Evolutionary conservation across 2,329 filamentous ascomycete genomes (phyloP), one percentile per base, ranked within the genome.

Genomic region (Seiridium unicorne): DNA sequence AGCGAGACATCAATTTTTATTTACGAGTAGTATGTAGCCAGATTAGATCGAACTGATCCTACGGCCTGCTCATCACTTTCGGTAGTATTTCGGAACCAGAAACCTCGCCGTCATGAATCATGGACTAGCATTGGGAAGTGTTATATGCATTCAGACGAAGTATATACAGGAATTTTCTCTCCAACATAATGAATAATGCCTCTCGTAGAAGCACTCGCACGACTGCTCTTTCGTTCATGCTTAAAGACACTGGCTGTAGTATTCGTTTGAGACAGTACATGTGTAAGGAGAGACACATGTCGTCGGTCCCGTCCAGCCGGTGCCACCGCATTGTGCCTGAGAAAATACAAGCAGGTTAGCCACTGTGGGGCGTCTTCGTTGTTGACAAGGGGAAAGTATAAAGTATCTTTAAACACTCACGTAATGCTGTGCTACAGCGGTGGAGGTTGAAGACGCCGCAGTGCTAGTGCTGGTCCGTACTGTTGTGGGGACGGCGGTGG

Each of bases 191-290:
- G 18, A 26, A 26, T 26, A 26, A 26, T 26, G 18, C 18, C 18
- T 26, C 18, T 26, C 18, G 18, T 26, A 26, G 18, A 26, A 26
- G 18, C 18, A 26, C 18, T 26, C 18, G 18, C 18, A 26, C 18
- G 18, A 26, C 18, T 26, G 18, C 18, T 26, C 18, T 26, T 26
- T 26, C 18, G 18, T 26, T 26, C 18, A 26, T 26, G 18, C 18
- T 26, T 61, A 67, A 48, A 66, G 3, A 47, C 66, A 66, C 44
- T 66, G 63, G 9, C 46, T 63, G 51, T 66, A 68, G 38, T 61
- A 68, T 1, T 58, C 51, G 31, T 64, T 68, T 56, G 64, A 61
- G 11, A 26, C 48, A 18, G 61, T 55, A 51, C 66, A 68, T 9
- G 58, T 62, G 57, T 64, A 66, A 32, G 59, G 59, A 3, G 62